Evolutionary conservation across 225 moss, liverwort and hornwort genomes (phyloP), one percentile per base, ranked within the genome.

Genomic region (Thuidium tamariscinum): DNA sequence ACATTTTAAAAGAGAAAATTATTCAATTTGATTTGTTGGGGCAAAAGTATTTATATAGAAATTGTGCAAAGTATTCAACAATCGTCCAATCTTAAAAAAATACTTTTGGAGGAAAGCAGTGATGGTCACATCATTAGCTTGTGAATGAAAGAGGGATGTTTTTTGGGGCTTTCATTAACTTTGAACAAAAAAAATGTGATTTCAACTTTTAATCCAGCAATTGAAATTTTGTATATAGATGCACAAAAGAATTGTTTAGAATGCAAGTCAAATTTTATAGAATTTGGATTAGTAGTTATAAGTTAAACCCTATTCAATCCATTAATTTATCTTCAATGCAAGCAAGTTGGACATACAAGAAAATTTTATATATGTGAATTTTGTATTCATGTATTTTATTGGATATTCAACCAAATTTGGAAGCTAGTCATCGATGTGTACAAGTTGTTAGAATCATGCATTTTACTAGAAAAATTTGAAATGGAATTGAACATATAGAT

Each of bases 1-100:
- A 7, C 1, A 42, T 16, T 27, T 70, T 70, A 0, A 70, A 0
- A 4, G 2, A 42, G 0, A 27, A n/a, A n/a, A n/a, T n/a, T 9
- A 27, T 5, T 42, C 0, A 16, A 2, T 70, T 70, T 42, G n/a
- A n/a, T n/a, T n/a, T n/a, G n/a, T 42, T 5, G 0, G 1, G 0
- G 2, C 42, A 16, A 42, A 42, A 14, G 4, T 6, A 8, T 16
- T 15, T 16, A 5, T 5, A 16, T 8, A 0, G 5, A 70, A 70
- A 70, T 9, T 3, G 16, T 5, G 0, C 0, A 42, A 42, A 42
- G 0, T 70, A 70, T 16, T 27, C 5, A 9, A 10, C 27, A 42
- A 42, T 70, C 9, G 5, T 42, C 0, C 1, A 27, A 0, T 27
- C 27, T 70, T 70, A 1, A 1, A 42, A 69, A 26, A 8, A 13